These are phyloP conservation scores for Diplogelasinospora grovesii DNA, from an alignment of 495 filamentous ascomycete species.

Conservation along the genomic window DNA sequence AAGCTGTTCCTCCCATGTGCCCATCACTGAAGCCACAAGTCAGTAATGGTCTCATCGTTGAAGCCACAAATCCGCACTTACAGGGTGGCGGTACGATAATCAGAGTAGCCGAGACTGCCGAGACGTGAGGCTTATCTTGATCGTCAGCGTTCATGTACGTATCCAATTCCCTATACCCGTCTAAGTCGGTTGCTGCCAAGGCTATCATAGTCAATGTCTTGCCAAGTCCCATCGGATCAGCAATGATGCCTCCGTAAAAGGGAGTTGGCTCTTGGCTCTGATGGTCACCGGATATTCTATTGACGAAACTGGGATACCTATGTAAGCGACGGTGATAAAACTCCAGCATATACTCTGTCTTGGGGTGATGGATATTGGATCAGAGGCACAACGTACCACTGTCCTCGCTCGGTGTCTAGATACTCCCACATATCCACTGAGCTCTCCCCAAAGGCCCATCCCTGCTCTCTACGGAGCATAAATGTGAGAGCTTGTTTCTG, in stretches of 20 bases:
- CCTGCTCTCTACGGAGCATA: slow-evolving; percentile 31
- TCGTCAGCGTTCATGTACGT: too few species aligned
- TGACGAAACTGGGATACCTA: slow-evolving; percentile 17
- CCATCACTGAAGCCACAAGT: slow-evolving; percentile 18
- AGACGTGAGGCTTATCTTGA: too few species aligned
- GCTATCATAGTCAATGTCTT: slow-evolving; percentile 37
- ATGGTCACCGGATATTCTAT: slow-evolving; percentile 15
- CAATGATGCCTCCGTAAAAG: slow-evolving; percentile 35
- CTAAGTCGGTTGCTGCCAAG: slow-evolving; percentile 25
- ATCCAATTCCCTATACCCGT: too few species aligned
- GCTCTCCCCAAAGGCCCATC: slow-evolving; percentile 21
- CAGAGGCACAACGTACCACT: slow-evolving; percentile 4
- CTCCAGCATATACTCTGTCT: too few species aligned
- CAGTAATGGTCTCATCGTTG: background rate
- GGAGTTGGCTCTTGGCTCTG: slow-evolving; percentile 16
- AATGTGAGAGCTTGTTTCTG: slow-evolving; percentile 42
- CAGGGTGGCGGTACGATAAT: slow-evolving; percentile 32
- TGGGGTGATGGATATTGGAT: background rate
- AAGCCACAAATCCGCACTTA: slow-evolving; percentile 13
- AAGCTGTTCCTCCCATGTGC: slow-evolving; percentile 33
- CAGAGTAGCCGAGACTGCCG: too few species aligned
- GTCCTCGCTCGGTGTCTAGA: slow-evolving; percentile 8
- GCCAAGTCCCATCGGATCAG: slow-evolving; percentile 37
- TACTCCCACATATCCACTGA: slow-evolving; percentile 19
- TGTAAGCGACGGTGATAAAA: too few species aligned